Evolutionary conservation across 2,329 filamentous ascomycete genomes (phyloP).

Genomic region (Colletotrichum theobromicola): DNA sequence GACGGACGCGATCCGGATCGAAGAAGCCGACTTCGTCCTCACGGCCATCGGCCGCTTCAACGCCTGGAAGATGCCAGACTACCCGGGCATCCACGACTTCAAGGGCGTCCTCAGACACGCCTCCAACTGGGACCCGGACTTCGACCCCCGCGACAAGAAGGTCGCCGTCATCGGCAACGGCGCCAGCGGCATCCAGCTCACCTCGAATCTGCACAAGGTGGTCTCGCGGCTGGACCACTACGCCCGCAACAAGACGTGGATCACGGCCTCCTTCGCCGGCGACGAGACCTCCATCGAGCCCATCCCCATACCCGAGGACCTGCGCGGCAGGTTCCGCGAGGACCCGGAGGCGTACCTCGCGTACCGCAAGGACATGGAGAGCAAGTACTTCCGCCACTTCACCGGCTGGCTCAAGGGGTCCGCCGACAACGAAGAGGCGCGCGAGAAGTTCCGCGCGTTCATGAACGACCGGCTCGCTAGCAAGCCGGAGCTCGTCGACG

Average conservation of each 20-base stretch:
- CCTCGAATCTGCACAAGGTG: slow-evolving; percentile 54
- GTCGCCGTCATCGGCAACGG: slow-evolving; percentile 70
- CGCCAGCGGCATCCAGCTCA: slow-evolving; percentile 63
- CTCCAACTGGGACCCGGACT: slow-evolving; percentile 62
- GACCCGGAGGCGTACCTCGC: slow-evolving; percentile 65
- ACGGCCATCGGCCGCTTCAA: slow-evolving; percentile 72
- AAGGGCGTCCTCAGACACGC: slow-evolving; percentile 63
- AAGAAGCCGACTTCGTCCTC: slow-evolving; percentile 65
- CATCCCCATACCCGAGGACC: slow-evolving; percentile 58
- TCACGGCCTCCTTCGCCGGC: slow-evolving; percentile 66
- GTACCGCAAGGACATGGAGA: slow-evolving; percentile 62
- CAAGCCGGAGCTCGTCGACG: slow-evolving; percentile 60
- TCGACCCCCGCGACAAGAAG: slow-evolving; percentile 52
- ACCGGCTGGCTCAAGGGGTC: slow-evolving; percentile 58
- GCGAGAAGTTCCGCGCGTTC: slow-evolving; percentile 51
- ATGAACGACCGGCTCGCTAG: slow-evolving; percentile 59
- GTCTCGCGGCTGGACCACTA: slow-evolving; percentile 66
- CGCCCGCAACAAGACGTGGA: slow-evolving; percentile 70
- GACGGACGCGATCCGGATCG: slow-evolving; percentile 41
- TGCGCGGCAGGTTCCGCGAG: slow-evolving; percentile 60
- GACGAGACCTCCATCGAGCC: slow-evolving; percentile 60
- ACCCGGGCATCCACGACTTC: slow-evolving; percentile 61
- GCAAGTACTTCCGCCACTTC: slow-evolving; percentile 68
- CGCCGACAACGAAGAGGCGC: slow-evolving; percentile 51
- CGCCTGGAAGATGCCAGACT: slow-evolving; percentile 66